Evolutionary conservation across 2,329 filamentous ascomycete genomes (phyloP), one percentile per base, ranked within the genome.

Genomic region (Cercospora brassicicola): DNA sequence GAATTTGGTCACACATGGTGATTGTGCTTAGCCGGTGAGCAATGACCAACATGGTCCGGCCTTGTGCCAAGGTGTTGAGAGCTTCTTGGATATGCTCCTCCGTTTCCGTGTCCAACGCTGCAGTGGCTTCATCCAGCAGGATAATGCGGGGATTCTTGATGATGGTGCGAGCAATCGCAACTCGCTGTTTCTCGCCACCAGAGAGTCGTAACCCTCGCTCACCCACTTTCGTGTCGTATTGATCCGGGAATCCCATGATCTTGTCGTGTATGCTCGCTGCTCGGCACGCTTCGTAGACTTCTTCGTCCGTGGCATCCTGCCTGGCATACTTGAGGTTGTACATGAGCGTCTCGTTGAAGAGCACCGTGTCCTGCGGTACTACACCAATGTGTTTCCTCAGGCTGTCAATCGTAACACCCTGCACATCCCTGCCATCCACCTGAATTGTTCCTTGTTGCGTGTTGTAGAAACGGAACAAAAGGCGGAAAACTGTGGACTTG

Each of bases 391-490:
- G 91, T 68, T 88, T 87, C 73, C 95, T 89, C 65, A 99, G 85
- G n/a, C 93, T 97, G 80, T 97, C 92, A 74, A 98, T 97, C 1
- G 93, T 96, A 67, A 97, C 83, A 59, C 68, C 72, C 78, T 91
- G 89, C 59, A 97, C 91, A 77, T 97, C 89, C 68, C 89, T 87
- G 7, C 91, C 93, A 77, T 98, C 95, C 64, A 99, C 84, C 76
- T 90, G 87, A 66, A 98, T 96, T 75, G 85, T 88, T 39, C 95
- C 95, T 62, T 88, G 86, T 62, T 89, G 85, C 64, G 90, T 88
- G 77, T 97, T 96, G 83, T 98, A 99, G 81, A 97, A 99, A 18
- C 95, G 91, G 84, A 97, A 98, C 78, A 99, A 89, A 59, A 98
- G 87, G 61, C 95, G 91, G 84, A 99, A 97, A 28, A 99, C 87